These are phyloP conservation scores for Cryptococcus maquisensis DNA, from an alignment of 1,284 basidiomycete species.

Conservation along the genomic window DNA sequence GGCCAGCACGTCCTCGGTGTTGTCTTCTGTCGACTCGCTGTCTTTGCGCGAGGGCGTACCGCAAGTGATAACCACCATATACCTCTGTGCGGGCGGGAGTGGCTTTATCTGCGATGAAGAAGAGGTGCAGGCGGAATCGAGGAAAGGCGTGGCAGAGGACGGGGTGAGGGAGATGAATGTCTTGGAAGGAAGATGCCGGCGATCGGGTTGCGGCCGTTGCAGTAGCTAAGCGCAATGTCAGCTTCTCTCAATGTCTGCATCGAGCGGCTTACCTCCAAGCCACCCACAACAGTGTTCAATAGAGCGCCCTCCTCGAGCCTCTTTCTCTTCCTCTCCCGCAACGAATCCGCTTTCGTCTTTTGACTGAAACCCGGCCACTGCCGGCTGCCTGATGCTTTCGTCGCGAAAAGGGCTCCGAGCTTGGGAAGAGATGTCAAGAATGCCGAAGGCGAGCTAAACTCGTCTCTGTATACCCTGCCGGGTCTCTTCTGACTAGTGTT, in stretches of 20 bases:
- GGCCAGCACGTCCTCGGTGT: neutral
- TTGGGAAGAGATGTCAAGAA: slow-evolving; percentile 37
- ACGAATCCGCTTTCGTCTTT: neutral
- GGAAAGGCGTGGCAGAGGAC: slow-evolving; percentile 6
- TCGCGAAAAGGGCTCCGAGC: slow-evolving; percentile 16
- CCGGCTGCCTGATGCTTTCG: neutral
- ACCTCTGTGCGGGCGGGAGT: slow-evolving; percentile 5
- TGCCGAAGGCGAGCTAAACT: slow-evolving; percentile 24
- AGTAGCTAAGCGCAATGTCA: slow-evolving; percentile 4
- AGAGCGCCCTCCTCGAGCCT: slow-evolving; percentile 5
- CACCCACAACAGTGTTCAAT: slow-evolving; percentile 10
- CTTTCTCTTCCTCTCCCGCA: neutral
- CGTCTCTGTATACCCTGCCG: slow-evolving; percentile 11
- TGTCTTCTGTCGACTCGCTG: neutral
- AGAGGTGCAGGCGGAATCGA: slow-evolving; percentile 5
- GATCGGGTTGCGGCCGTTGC: slow-evolving; percentile 1
- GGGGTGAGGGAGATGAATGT: slow-evolving; percentile 17
- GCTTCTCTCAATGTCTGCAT: neutral
- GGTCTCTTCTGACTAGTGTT: neutral
- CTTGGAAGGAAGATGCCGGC: slow-evolving; percentile 6
- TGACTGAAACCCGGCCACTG: slow-evolving; percentile 19
- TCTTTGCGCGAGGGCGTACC: neutral
- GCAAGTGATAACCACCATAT: slow-evolving; percentile 13
- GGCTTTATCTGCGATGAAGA: neutral
- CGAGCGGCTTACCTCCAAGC: slow-evolving; percentile 15